Conservation (phyloP, 208 protist species). For the Acanthamoeba lenticulata region DNA sequence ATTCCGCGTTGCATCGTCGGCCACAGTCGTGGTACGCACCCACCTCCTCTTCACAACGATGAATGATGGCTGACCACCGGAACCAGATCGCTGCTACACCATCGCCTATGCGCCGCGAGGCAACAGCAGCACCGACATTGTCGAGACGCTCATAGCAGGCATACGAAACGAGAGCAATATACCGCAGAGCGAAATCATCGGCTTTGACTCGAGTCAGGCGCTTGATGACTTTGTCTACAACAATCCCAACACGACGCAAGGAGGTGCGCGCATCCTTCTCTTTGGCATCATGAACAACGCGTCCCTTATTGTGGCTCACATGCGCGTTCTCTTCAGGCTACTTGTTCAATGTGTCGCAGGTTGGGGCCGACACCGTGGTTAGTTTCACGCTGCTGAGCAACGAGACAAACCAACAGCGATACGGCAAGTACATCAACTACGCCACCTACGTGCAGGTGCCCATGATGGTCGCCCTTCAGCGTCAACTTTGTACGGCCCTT, state of each 20-base stretch:
- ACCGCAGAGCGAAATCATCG: slow-evolving; percentile 6
- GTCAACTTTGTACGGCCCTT: not conserved
- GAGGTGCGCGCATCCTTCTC: not conserved
- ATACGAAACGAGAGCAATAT: slow-evolving; percentile 24
- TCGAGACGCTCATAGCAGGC: slow-evolving; percentile 32
- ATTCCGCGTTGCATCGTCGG: not conserved
- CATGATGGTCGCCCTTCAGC: slow-evolving; percentile 47
- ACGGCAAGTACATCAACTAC: not conserved
- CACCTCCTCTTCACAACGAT: no score
- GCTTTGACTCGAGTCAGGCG: not conserved
- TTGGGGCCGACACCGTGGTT: not conserved
- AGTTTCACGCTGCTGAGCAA: not conserved
- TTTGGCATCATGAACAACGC: no score
- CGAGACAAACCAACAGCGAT: slow-evolving; percentile 2
- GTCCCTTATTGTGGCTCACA: no score
- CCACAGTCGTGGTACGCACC: not conserved
- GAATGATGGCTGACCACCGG: no score
- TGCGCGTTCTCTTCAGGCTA: not conserved
- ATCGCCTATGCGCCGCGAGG: slow-evolving; percentile 8
- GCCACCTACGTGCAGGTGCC: slow-evolving; percentile 42
- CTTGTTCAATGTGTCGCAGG: not conserved
- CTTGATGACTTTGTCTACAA: slow-evolving; percentile 41
- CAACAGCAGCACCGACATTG: not conserved
- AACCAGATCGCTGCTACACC: slow-evolving; percentile 48
- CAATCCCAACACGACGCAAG: slow-evolving; percentile 60